These are phyloP conservation scores for Ganoderma sinense DNA, from an alignment of 1,284 basidiomycete species.

Conservation along the genomic window DNA sequence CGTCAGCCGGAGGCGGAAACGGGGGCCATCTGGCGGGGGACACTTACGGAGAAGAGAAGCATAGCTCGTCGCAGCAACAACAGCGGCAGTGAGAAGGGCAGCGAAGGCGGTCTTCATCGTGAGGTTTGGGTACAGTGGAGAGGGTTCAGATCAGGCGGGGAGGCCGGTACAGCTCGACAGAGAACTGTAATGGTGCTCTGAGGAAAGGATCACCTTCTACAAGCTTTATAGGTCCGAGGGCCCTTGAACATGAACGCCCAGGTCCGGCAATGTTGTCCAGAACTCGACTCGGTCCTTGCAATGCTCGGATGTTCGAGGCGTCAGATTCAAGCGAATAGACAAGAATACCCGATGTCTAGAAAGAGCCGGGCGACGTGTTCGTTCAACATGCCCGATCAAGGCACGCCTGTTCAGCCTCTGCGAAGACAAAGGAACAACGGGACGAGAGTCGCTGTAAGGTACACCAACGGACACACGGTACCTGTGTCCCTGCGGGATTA, in stretches of 20 bases:
- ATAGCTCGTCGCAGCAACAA: conserved; percentile 23
- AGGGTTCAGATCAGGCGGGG: neutral
- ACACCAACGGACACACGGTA: neutral
- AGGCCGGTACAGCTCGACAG: neutral
- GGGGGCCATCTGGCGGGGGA: neutral
- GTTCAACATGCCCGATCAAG: neutral
- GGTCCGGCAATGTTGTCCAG: neutral
- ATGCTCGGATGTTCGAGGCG: neutral
- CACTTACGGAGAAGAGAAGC: conserved; percentile 25
- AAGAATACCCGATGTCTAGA: neutral
- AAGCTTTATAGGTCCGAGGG: neutral
- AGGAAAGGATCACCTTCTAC: neutral
- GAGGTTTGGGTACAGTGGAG: neutral
- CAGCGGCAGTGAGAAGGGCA: conserved; percentile 26
- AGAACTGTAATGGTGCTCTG: neutral
- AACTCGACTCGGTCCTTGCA: neutral
- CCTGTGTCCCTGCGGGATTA: neutral
- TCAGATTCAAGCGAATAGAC: neutral
- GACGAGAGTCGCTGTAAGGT: neutral
- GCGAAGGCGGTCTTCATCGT: conserved; percentile 24
- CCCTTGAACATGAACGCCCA: neutral
- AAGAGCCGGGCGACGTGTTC: neutral
- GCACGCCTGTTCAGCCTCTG: neutral
- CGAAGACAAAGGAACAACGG: neutral
- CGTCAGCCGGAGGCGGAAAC: neutral